Evolutionary conservation across 768 basidiomycete genomes (phyloP).

Genomic region (Serpula lacrymans): DNA sequence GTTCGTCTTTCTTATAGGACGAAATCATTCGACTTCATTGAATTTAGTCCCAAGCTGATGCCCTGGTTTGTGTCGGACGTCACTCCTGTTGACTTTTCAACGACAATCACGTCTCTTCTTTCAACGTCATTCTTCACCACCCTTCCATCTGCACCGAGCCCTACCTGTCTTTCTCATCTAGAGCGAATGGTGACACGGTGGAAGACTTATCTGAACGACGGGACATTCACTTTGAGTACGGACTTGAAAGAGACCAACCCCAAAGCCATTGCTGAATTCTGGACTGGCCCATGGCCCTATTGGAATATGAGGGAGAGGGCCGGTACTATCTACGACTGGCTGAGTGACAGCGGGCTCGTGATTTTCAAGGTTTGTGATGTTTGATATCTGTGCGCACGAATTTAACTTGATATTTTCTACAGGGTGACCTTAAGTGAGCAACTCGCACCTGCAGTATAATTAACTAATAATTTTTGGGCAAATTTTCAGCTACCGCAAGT

Average conservation of each 20-base stretch:
- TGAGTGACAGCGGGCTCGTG: slow-evolving; percentile 62
- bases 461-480: slow-evolving; percentile 3
- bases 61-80: slow-evolving; percentile 99
- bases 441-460: slow-evolving; percentile 1
- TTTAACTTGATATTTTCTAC: slow-evolving; percentile 5
- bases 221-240: slow-evolving; percentile 64
- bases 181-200: slow-evolving; percentile 65
- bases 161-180: slow-evolving; percentile 41
- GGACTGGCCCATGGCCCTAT: slow-evolving; percentile 75
- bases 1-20: slow-evolving; percentile 1
- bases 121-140: slow-evolving; percentile 55
- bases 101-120: slow-evolving; percentile 55
- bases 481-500: slow-evolving; percentile 75
- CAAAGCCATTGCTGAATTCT: slow-evolving; percentile 44
- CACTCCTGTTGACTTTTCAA: slow-evolving; percentile 77
- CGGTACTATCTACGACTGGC: slow-evolving; percentile 43
- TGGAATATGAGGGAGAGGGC: slow-evolving; percentile 65
- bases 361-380: slow-evolving; percentile 69
- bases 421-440: slow-evolving; percentile 92
- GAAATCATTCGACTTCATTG: too few relatives aligned
- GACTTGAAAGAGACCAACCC: slow-evolving; percentile 30
- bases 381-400: neutral
- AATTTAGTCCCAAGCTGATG: slow-evolving; percentile 78
- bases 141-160: slow-evolving; percentile 16
- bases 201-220: slow-evolving; percentile 64